Conservation (phyloP, 441 rosid genomes). For the Adansonia rubrostipa region DNA sequence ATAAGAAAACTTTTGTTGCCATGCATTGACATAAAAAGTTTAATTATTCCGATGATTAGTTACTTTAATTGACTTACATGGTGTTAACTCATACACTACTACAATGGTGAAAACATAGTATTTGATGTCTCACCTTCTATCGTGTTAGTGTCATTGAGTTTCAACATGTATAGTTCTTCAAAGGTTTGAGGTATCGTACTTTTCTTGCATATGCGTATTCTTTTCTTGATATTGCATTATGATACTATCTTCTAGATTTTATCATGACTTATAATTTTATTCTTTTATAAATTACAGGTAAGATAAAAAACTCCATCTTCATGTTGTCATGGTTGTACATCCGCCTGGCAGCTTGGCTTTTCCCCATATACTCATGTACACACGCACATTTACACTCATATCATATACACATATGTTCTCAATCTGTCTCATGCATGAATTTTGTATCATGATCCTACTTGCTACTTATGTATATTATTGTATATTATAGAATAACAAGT, state of each 20-base stretch:
- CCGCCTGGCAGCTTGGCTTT: not conserved
- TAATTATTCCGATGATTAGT: not conserved
- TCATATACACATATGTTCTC: not conserved
- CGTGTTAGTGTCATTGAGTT: conserved; percentile 69
- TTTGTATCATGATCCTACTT: not conserved
- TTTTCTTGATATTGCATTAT: not conserved
- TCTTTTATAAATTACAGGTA: conserved; percentile 7
- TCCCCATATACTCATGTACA: not conserved
- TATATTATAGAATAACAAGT: not conserved
- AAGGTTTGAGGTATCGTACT: conserved; percentile 75
- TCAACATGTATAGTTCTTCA: conserved; percentile 70
- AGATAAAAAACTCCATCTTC: conserved; percentile 7
- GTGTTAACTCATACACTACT: conserved; percentile 70
- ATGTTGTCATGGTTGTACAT: not conserved
- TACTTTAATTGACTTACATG: conserved; percentile 49
- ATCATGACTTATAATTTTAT: not conserved
- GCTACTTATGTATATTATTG: not conserved
- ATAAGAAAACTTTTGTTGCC: not conserved
- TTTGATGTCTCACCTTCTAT: conserved; percentile 93
- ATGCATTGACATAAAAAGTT: too few species aligned
- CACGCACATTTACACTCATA: too few species aligned
- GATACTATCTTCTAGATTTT: not conserved
- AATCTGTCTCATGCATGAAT: conserved; percentile 9
- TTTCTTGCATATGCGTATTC: conserved; percentile 1
- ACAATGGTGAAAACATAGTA: conserved; percentile 93